Evolutionary conservation across 2,329 filamentous ascomycete genomes (phyloP).

Genomic region (Exutisphaerella laricina): DNA sequence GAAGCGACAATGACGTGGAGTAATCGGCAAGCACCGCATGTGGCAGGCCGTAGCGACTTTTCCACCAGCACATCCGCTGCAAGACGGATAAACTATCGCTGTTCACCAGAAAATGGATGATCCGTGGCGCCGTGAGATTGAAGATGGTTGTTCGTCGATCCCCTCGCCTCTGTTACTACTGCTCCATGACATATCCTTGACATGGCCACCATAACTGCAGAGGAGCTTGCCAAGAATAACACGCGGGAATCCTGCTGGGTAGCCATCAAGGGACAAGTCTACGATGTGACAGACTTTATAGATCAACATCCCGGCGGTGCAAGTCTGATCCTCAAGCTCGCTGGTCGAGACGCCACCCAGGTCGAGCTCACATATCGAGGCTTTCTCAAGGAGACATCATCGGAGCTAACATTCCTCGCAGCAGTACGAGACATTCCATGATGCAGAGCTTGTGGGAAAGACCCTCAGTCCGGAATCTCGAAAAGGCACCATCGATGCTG

Average conservation of each 20-base stretch:
- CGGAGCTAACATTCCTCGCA: no score
- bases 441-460: slow-evolving; percentile 37
- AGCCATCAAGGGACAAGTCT: slow-evolving; percentile 78
- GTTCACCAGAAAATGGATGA: no score
- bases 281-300: slow-evolving; percentile 86
- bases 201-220: slow-evolving; percentile 14
- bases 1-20: no score
- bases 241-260: slow-evolving; percentile 83
- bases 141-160: neutral
- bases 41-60: no score
- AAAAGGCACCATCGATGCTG: slow-evolving; percentile 27
- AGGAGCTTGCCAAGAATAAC: slow-evolving; percentile 70
- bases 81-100: slow-evolving; percentile 4
- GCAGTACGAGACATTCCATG: slow-evolving; percentile 49
- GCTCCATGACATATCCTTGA: neutral
- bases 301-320: slow-evolving; percentile 76
- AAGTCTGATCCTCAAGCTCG: slow-evolving; percentile 43
- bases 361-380: no score
- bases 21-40: no score
- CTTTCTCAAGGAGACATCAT: no score
- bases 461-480: slow-evolving; percentile 39
- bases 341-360: slow-evolving; percentile 52
- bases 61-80: neutral
- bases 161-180: neutral
- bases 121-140: no score